phyloP scores from a whole-genome alignment of 306 rosid genomes.

The Lathyrus sativus region DNA sequence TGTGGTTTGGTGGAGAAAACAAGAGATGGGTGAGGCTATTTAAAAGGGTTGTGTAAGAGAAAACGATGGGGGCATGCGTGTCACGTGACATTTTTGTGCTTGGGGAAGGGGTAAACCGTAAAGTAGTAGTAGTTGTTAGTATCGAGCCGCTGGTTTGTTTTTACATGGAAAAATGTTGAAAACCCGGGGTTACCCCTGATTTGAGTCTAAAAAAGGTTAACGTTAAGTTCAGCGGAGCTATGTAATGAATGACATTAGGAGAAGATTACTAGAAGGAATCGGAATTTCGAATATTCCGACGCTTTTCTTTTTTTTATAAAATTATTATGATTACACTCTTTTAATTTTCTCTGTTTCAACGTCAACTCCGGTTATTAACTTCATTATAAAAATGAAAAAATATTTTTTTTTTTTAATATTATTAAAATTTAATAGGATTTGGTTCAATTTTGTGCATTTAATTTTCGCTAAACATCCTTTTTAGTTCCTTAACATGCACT shows the following conservation, averaged over 20 bases:
- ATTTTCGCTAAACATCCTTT: too few species aligned
- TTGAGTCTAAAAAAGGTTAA: background rate
- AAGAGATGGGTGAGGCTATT: conserved; percentile 8
- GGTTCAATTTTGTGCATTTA: too few species aligned
- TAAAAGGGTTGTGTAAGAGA: conserved; percentile 13
- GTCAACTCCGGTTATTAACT: too few species aligned
- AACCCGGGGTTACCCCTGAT: conserved; percentile 39
- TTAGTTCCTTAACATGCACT: too few species aligned
- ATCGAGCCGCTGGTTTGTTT: conserved; percentile 42
- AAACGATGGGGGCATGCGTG: conserved; percentile 3
- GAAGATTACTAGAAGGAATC: background rate
- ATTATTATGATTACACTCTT: too few species aligned
- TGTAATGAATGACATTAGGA: background rate
- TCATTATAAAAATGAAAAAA: too few species aligned
- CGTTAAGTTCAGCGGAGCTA: background rate
- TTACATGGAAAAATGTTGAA: background rate
- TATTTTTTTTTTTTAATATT: too few species aligned
- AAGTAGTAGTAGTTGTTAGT: background rate
- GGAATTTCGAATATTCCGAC: too few species aligned
- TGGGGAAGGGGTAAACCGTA: conserved; percentile 16
- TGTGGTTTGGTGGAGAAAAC: conserved; percentile 25
- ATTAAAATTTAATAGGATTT: too few species aligned
- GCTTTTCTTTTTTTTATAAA: too few species aligned
- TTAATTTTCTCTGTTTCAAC: too few species aligned
- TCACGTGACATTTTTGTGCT: conserved; percentile 43